Conservation (phyloP, 2,329 filamentous ascomycete genomes). For the Exophiala sp. region DNA sequence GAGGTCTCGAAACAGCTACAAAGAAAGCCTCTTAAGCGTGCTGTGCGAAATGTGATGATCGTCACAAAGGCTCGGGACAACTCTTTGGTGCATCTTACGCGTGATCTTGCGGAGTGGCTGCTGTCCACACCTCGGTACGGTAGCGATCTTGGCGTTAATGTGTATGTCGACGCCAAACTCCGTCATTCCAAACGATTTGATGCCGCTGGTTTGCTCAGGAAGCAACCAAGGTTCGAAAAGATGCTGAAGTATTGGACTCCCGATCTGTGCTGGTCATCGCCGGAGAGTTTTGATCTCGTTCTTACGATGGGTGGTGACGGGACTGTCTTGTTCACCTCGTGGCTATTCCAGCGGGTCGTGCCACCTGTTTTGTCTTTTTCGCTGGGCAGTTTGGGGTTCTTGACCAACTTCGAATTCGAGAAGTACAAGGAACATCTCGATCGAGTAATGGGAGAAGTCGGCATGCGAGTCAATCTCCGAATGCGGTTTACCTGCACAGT, state of each 20-base stretch:
- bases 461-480: slow-evolving; percentile 94
- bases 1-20: slow-evolving; percentile 96
- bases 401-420: slow-evolving; percentile 95
- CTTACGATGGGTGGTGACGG: slow-evolving; percentile 91
- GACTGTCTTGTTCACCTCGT: slow-evolving; percentile 94
- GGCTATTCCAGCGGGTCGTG: slow-evolving; percentile 93
- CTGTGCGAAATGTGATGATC: slow-evolving; percentile 94
- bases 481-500: slow-evolving; percentile 99
- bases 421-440: slow-evolving; percentile 83
- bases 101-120: slow-evolving; percentile 83
- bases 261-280: slow-evolving; percentile 87
- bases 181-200: slow-evolving; percentile 85
- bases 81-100: slow-evolving; percentile 80
- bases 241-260: slow-evolving; percentile 97
- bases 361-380: slow-evolving; percentile 91
- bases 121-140: slow-evolving; percentile 86
- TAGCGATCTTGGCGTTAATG: slow-evolving; percentile 84
- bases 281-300: slow-evolving; percentile 94
- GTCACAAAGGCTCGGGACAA: slow-evolving; percentile 98
- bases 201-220: slow-evolving; percentile 65
- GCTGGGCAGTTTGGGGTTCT: slow-evolving; percentile 84
- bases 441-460: slow-evolving; percentile 85
- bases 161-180: slow-evolving; percentile 97
- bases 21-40: slow-evolving; percentile 83
- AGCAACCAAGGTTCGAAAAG: slow-evolving; percentile 70